Percentiles rank a stretch among this genome's conserved stretches.
Evolutionary conservation across 1,284 basidiomycete genomes (phyloP).

Genomic region (Mycena sp.): DNA sequence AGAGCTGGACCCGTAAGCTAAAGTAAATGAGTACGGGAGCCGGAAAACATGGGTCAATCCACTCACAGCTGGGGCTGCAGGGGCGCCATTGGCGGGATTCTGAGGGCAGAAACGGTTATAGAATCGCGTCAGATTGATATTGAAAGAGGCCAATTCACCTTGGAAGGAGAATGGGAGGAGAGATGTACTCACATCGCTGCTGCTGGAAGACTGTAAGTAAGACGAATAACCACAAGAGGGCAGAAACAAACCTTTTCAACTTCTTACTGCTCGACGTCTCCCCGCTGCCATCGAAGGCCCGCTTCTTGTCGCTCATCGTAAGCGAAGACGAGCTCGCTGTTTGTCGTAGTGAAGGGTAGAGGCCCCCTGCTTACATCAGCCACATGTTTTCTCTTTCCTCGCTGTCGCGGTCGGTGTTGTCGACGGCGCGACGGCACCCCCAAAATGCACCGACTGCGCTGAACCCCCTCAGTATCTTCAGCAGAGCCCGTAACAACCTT

Average conservation of each 20-base stretch:
- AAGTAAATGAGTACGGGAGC: constrained; percentile 15
- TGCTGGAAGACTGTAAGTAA: constrained; percentile 20
- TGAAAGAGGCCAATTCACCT: constrained; percentile 76
- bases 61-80: constrained; percentile 53
- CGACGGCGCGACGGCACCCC: constrained; percentile 28
- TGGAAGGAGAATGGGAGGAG: constrained; percentile 42
- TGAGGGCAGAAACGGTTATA: constrained; percentile 75
- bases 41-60: constrained; percentile 7
- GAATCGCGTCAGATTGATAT: constrained; percentile 62
- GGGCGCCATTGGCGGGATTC: constrained; percentile 61
- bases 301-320: constrained; percentile 62
- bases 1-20: constrained; percentile 64
- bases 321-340: constrained; percentile 7
- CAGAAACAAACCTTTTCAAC: constrained; percentile 66
- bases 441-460: constrained; percentile 23
- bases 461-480: constrained; percentile 46
- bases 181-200: constrained; percentile 76
- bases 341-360: constrained; percentile 4
- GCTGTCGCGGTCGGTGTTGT: constrained; percentile 41
- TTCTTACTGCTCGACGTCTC: constrained; percentile 67
- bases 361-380: constrained; percentile 42
- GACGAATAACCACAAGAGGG: constrained; percentile 29
- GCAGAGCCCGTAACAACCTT: constrained; percentile 63
- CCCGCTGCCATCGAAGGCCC: constrained; percentile 58
- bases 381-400: constrained; percentile 53